Evolutionary conservation across 176 grass and related monocot species (phyloP).

Genomic region (Aechmea fasciata): DNA sequence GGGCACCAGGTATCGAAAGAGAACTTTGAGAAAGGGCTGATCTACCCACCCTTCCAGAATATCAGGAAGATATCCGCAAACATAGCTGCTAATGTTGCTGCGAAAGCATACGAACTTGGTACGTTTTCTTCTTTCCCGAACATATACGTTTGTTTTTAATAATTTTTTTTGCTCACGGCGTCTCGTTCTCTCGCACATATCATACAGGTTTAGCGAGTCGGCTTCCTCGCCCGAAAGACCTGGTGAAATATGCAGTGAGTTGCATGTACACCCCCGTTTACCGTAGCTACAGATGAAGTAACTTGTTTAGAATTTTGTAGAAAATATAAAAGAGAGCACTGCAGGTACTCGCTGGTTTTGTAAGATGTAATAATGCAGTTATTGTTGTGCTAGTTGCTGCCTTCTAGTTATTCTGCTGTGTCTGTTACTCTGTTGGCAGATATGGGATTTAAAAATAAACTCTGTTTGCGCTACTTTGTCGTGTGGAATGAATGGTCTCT

Average conservation of each 20-base stretch:
- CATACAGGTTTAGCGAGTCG: conserved; percentile 61
- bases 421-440: background rate
- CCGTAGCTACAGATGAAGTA: conserved; percentile 49
- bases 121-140: background rate
- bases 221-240: conserved; percentile 53
- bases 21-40: conserved; percentile 68
- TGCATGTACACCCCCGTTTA: conserved; percentile 92
- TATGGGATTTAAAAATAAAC: too few species aligned
- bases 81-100: conserved; percentile 50
- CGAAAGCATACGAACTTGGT: conserved; percentile 87
- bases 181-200: background rate
- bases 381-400: background rate
- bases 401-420: background rate
- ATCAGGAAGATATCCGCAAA: conserved; percentile 90
- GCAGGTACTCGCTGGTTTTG: background rate
- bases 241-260: conserved; percentile 64
- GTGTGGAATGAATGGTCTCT: too few species aligned
- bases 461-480: too few species aligned
- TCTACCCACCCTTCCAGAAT: conserved; percentile 71
- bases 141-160: background rate
- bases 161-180: background rate
- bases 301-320: background rate
- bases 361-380: background rate
- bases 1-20: conserved; percentile 57
- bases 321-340: background rate